A percentile compares a stretch with the other conserved stretches of the same genome.
Conservation (phyloP, 208 protist genomes). For the Acanthamoeba culbertsoni region DNA sequence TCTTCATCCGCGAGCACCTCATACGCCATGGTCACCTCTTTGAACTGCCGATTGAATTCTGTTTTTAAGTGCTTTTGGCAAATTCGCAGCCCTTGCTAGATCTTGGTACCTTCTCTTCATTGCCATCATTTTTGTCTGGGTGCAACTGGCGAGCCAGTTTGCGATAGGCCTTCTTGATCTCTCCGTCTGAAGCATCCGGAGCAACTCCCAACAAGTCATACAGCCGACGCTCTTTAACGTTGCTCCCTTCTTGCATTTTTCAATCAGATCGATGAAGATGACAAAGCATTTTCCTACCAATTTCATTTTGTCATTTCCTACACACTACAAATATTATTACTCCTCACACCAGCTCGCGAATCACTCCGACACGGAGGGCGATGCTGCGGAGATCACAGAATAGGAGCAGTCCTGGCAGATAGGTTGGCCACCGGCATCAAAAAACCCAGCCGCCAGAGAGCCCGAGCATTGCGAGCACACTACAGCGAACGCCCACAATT, state of each 20-base stretch:
- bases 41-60: no score
- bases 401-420: not conserved
- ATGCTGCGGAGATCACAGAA: not conserved
- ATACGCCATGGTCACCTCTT: conserved; percentile 96
- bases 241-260: not conserved
- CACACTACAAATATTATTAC: no score
- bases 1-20: conserved; percentile 95
- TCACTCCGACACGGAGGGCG: not conserved
- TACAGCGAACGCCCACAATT: not conserved
- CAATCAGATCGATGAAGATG: no score
- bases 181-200: conserved; percentile 84
- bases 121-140: conserved; percentile 90
- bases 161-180: conserved; percentile 91
- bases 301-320: no score
- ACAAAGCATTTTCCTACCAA: no score
- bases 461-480: conserved; percentile 15
- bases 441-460: not conserved
- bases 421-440: not conserved
- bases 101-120: conserved; percentile 40
- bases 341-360: not conserved
- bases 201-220: conserved; percentile 90
- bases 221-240: conserved; percentile 73
- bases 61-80: no score
- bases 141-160: conserved; percentile 91
- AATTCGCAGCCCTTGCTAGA: no score